Percentiles rank a stretch among this genome's conserved stretches.
Conservation (phyloP, 1,284 basidiomycete species). For the Meripilus lineatus region DNA sequence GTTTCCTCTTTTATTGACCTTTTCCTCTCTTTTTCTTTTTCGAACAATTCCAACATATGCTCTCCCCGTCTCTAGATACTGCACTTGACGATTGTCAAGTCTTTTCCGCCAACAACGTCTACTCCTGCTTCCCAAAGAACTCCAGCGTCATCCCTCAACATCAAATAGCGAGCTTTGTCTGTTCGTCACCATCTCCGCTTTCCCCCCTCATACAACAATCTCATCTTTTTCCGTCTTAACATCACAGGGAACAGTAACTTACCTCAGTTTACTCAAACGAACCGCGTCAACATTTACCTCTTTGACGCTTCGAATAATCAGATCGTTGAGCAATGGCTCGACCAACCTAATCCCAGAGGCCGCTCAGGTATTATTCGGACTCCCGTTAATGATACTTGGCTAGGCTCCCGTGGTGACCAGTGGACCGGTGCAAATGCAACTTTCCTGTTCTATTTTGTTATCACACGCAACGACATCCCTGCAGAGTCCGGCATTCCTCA, state of each 20-base stretch:
- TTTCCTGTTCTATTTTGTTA: conserved; percentile 70
- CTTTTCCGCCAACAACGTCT: conserved; percentile 55
- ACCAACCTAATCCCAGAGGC: conserved; percentile 44
- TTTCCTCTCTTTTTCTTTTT: conserved; percentile 1
- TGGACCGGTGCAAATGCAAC: conserved; percentile 51
- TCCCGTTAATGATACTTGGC: conserved; percentile 73
- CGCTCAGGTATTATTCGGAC: conserved; percentile 49
- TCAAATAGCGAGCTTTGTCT: conserved; percentile 69
- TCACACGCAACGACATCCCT: conserved; percentile 48
- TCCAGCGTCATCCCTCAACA: conserved; percentile 56
- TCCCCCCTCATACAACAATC: conserved; percentile 4
- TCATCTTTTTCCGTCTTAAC: conserved; percentile 6
- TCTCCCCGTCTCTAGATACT: conserved; percentile 19
- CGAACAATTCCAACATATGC: background rate
- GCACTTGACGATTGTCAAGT: conserved; percentile 31
- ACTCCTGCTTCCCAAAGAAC: conserved; percentile 64
- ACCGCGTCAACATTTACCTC: conserved; percentile 63
- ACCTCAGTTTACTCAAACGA: conserved; percentile 39
- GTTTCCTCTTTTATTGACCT: conserved; percentile 2
- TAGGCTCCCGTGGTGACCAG: conserved; percentile 45
- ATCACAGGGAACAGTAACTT: conserved; percentile 46
- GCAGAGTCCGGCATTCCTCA: conserved; percentile 56
- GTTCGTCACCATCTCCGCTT: conserved; percentile 39
- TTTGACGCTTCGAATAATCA: conserved; percentile 58
- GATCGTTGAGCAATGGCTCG: conserved; percentile 38